phyloP scores from a whole-genome alignment of 1,284 basidiomycete species.

The Nidula niveotomentosa region DNA sequence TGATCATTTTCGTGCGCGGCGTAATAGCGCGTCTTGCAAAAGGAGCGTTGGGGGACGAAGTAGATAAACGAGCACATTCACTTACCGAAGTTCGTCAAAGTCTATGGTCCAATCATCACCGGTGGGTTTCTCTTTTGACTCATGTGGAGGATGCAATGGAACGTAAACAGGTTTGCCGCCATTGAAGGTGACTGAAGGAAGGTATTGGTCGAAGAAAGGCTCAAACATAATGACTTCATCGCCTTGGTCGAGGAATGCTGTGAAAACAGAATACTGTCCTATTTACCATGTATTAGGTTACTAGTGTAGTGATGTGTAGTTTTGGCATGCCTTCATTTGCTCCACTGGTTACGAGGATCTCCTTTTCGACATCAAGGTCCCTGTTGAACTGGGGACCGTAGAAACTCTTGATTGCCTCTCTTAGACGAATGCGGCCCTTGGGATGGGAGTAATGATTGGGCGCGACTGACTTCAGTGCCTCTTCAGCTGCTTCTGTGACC shows the following conservation, averaged over 20 bases:
- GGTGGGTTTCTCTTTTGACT: conserved; percentile 53
- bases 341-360: conserved; percentile 94
- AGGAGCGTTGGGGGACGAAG: conserved; percentile 1
- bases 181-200: conserved; percentile 90
- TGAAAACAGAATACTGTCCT: conserved; percentile 91
- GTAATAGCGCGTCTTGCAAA: conserved; percentile 72
- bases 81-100: conserved; percentile 80
- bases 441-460: conserved; percentile 92
- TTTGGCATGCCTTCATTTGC: conserved; percentile 82
- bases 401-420: conserved; percentile 81
- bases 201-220: conserved; percentile 98
- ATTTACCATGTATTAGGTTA: conserved; percentile 5
- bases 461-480: conserved; percentile 67
- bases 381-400: conserved; percentile 75
- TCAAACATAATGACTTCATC: conserved; percentile 99
- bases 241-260: conserved; percentile 84
- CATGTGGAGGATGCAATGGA: conserved; percentile 84
- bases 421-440: conserved; percentile 81
- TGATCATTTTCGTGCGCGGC: conserved; percentile 88
- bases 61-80: conserved; percentile 3
- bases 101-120: conserved; percentile 87
- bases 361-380: conserved; percentile 80
- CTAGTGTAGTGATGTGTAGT: not conserved
- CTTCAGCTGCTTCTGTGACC: conserved; percentile 76
- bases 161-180: conserved; percentile 93